Conservation (phyloP, 2,329 filamentous ascomycete species). For the Colletotrichum eremochloae region DNA sequence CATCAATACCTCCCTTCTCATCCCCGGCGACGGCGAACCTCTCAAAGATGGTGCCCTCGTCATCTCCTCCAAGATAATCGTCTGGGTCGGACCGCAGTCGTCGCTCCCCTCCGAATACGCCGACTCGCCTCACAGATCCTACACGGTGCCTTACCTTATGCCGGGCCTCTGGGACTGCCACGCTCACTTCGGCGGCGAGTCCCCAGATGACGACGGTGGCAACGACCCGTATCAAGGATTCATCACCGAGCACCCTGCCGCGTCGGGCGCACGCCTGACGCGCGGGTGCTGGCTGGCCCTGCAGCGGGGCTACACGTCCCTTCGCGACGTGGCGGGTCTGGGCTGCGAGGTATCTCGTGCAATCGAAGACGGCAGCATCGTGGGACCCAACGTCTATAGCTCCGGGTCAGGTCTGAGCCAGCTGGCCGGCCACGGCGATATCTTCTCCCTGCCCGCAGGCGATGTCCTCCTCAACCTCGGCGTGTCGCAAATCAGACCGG, state of each 20-base stretch:
- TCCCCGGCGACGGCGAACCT: constrained; percentile 61
- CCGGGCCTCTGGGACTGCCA: constrained; percentile 68
- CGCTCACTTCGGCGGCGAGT: constrained; percentile 58
- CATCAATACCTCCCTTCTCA: constrained; percentile 55
- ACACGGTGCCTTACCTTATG: constrained; percentile 59
- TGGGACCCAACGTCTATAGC: constrained; percentile 64
- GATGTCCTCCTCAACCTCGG: constrained; percentile 53
- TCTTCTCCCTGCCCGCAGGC: constrained; percentile 54
- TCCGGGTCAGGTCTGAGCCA: constrained; percentile 59
- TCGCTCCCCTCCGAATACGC: constrained; percentile 49
- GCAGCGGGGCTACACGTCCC: constrained; percentile 63
- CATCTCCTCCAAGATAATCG: constrained; percentile 53
- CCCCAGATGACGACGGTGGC: constrained; percentile 45
- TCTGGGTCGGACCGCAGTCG: constrained; percentile 54
- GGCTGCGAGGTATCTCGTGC: constrained; percentile 41
- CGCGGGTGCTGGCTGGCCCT: constrained; percentile 57
- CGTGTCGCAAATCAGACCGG: constrained; percentile 48
- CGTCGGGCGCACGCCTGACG: constrained; percentile 57
- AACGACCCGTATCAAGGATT: constrained; percentile 38
- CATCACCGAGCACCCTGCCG: constrained; percentile 46
- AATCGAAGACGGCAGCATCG: constrained; percentile 53
- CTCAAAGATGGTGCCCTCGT: constrained; percentile 56
- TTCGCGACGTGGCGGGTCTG: constrained; percentile 59
- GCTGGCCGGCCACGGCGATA: constrained; percentile 63
- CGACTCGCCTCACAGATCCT: constrained; percentile 46